These are phyloP conservation scores for Bruguiera sexangula DNA, from an alignment of 345 rosid genomes.

Conservation along the genomic window DNA sequence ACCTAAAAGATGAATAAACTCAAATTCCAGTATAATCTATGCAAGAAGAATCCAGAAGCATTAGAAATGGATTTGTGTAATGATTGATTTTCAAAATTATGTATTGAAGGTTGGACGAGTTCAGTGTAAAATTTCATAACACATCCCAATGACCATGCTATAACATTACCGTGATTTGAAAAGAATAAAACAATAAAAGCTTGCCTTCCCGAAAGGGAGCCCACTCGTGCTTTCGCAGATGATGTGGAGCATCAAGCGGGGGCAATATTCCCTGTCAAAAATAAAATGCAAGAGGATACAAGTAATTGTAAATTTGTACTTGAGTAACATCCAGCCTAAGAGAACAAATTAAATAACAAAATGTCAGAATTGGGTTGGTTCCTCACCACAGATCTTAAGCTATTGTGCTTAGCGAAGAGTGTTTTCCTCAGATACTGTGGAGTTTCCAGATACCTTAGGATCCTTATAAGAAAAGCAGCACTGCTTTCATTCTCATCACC, in stretches of 20 bases:
- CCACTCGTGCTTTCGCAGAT: conserved; percentile 97
- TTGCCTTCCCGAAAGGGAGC: conserved; percentile 81
- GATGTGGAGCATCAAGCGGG: conserved; percentile 97
- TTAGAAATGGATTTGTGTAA: not conserved
- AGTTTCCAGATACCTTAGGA: conserved; percentile 82
- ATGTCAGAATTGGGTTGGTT: conserved; percentile 1
- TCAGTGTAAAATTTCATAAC: too few relatives aligned
- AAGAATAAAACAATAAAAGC: not conserved
- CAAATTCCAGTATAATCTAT: not conserved
- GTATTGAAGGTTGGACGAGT: too few relatives aligned
- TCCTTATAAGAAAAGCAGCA: conserved; percentile 68
- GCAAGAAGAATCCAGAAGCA: not conserved
- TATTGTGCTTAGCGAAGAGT: conserved; percentile 72
- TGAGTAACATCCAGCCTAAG: not conserved
- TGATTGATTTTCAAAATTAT: not conserved
- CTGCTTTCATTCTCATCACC: conserved; percentile 65
- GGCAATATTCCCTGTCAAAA: conserved; percentile 77
- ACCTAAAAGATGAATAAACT: conserved; percentile 2
- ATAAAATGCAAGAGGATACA: not conserved
- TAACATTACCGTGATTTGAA: not conserved
- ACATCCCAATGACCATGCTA: not conserved
- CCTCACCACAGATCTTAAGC: conserved; percentile 76
- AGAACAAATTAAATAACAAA: not conserved
- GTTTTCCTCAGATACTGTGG: conserved; percentile 87
- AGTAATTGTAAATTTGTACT: too few relatives aligned